Percentiles rank a stretch among this genome's conserved stretches.
These are phyloP conservation scores for Magnaporthiopsis rhizophila DNA, from an alignment of 2,329 filamentous ascomycete genomes.

Conservation along the genomic window DNA sequence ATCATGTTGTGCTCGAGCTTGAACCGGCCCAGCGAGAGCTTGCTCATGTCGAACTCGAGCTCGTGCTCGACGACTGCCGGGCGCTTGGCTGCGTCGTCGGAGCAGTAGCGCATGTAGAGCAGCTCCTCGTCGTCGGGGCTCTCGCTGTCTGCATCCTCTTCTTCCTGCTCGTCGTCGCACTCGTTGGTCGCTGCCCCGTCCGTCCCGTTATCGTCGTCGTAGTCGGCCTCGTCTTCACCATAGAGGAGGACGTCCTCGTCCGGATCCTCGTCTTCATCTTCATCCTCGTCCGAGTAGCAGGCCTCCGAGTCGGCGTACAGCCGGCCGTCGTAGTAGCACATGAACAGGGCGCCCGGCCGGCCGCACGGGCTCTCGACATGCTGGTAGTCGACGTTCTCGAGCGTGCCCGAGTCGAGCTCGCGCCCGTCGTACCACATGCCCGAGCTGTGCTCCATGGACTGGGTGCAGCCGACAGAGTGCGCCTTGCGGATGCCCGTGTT, in stretches of 20 bases:
- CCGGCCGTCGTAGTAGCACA: slow-evolving; percentile 4
- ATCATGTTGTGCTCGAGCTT: not conserved
- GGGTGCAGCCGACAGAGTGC: slow-evolving; percentile 3
- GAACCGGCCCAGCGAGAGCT: not conserved
- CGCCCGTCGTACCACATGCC: slow-evolving; percentile 7
- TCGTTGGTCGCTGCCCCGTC: not conserved
- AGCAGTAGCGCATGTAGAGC: not conserved
- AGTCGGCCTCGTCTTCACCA: not conserved
- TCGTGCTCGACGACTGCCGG: not conserved
- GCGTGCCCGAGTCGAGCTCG: slow-evolving; percentile 3
- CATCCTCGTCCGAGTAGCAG: slow-evolving; percentile 4
- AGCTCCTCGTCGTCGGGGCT: not conserved
- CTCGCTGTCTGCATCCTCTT: not conserved
- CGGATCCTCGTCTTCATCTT: not conserved
- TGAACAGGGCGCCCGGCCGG: not conserved
- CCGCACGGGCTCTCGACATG: not conserved
- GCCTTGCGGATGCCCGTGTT: slow-evolving; percentile 6
- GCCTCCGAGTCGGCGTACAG: slow-evolving; percentile 5
- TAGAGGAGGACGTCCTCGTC: not conserved
- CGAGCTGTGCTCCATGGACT: slow-evolving; percentile 6
- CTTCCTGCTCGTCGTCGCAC: not conserved
- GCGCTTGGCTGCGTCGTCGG: not conserved
- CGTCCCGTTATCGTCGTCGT: not conserved
- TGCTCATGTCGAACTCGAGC: not conserved
- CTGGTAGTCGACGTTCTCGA: slow-evolving; percentile 1